A percentile compares a stretch with the other conserved stretches of the same genome.
Evolutionary conservation across 306 rosid genomes (phyloP).

Genomic region (Quercus engelmannii): DNA sequence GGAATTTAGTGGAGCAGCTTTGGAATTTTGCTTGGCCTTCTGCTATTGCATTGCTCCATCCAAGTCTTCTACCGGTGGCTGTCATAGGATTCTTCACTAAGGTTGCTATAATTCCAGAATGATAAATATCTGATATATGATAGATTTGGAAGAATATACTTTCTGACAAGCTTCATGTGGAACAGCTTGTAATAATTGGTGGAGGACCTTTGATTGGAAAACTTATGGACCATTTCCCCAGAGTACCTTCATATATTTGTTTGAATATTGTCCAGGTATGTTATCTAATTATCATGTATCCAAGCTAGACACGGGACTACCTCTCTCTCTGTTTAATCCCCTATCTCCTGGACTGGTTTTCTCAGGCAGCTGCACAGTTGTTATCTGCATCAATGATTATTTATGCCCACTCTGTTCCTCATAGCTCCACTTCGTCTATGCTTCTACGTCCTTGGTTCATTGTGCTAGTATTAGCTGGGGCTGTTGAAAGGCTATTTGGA

Average conservation of each 20-base stretch:
- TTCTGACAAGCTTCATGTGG: conserved; percentile 17
- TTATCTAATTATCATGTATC: conserved; percentile 10
- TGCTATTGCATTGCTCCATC: conserved; percentile 87
- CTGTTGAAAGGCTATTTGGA: conserved; percentile 84
- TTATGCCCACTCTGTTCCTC: conserved; percentile 58
- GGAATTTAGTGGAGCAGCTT: conserved; percentile 90
- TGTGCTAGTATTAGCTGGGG: conserved; percentile 70
- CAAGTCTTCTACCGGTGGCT: conserved; percentile 96
- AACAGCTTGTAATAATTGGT: conserved; percentile 59
- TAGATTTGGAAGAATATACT: conserved; percentile 7
- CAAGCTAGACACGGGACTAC: neutral
- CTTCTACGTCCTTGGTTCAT: conserved; percentile 81
- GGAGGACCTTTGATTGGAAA: conserved; percentile 93
- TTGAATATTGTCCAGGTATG: conserved; percentile 76
- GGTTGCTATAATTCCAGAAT: conserved; percentile 37
- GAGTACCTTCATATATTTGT: conserved; percentile 66
- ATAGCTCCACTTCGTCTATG: conserved; percentile 53
- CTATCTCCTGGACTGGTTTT: conserved; percentile 4
- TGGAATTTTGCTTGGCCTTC: conserved; percentile 99
- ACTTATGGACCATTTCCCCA: conserved; percentile 77
- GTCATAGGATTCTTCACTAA: conserved; percentile 83
- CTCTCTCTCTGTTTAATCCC: conserved; percentile 1
- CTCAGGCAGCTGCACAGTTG: conserved; percentile 88
- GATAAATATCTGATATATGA: neutral
- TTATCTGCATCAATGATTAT: conserved; percentile 78